Conservation (phyloP, 1,284 basidiomycete species). For the Ceratobasidium sp. region DNA sequence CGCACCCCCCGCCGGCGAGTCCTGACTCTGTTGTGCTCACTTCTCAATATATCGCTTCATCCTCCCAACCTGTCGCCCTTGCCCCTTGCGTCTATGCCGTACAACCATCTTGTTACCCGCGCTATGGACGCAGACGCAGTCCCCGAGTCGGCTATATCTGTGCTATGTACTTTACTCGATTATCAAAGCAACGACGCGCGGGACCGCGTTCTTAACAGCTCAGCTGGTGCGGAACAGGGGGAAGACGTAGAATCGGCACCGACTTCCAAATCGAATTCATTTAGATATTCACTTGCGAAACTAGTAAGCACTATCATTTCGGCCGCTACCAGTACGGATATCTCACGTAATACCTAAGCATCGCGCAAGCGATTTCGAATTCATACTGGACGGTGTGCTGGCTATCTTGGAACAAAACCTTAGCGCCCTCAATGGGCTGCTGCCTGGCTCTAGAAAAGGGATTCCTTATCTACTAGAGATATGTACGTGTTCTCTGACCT, state of each 20-base stretch:
- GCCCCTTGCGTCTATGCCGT: slow-evolving; percentile 61
- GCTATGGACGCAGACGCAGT: slow-evolving; percentile 78
- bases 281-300: slow-evolving; percentile 89
- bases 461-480: slow-evolving; percentile 82
- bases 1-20: slow-evolving; percentile 76
- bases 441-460: slow-evolving; percentile 83
- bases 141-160: slow-evolving; percentile 48
- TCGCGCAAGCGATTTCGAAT: slow-evolving; percentile 84
- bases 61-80: slow-evolving; percentile 53
- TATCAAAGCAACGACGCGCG: slow-evolving; percentile 78
- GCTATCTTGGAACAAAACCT: slow-evolving; percentile 78
- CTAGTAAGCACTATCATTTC: slow-evolving; percentile 60
- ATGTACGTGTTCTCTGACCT: slow-evolving; percentile 58
- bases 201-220: slow-evolving; percentile 54
- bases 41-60: slow-evolving; percentile 88
- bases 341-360: slow-evolving; percentile 60
- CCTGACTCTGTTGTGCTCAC: slow-evolving; percentile 86
- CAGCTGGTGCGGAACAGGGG: slow-evolving; percentile 40
- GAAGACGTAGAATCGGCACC: slow-evolving; percentile 61
- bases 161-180: slow-evolving; percentile 78
- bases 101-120: slow-evolving; percentile 80
- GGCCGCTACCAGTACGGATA: background rate
- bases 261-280: slow-evolving; percentile 80
- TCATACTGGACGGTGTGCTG: slow-evolving; percentile 77
- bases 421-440: slow-evolving; percentile 71